Conservation (phyloP, 2,329 filamentous ascomycete genomes). For the Thyridium curvatum region DNA sequence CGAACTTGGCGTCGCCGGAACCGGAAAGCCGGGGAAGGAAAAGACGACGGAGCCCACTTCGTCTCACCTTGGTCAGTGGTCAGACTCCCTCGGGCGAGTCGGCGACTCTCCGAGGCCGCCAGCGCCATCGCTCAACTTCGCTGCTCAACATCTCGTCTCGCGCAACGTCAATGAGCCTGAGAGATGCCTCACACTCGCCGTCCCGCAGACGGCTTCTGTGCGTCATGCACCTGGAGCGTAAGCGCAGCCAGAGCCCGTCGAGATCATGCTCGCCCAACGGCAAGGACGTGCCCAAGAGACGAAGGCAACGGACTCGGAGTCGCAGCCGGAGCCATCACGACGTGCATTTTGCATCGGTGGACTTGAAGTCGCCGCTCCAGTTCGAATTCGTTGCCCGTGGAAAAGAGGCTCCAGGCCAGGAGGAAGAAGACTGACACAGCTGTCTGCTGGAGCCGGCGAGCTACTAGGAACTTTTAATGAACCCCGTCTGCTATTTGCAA, state of each 20-base stretch:
- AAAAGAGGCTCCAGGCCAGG: neutral
- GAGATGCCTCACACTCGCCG: slow-evolving; percentile 19
- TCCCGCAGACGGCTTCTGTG: slow-evolving; percentile 21
- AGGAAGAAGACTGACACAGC: slow-evolving; percentile 1
- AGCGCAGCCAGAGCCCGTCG: slow-evolving; percentile 29
- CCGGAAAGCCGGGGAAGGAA: slow-evolving; percentile 28
- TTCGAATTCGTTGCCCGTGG: slow-evolving; percentile 4
- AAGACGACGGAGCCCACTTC: slow-evolving; percentile 24
- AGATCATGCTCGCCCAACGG: slow-evolving; percentile 20
- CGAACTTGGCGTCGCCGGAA: slow-evolving; percentile 15
- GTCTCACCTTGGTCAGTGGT: slow-evolving; percentile 13
- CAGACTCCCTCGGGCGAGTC: slow-evolving; percentile 27
- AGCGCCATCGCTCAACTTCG: slow-evolving; percentile 29
- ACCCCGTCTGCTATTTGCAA: too few species aligned
- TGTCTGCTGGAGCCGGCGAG: too few species aligned
- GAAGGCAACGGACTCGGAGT: slow-evolving; percentile 30
- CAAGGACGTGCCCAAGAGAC: slow-evolving; percentile 16
- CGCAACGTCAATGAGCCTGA: slow-evolving; percentile 9
- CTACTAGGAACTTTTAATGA: too few species aligned
- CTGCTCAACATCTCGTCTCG: slow-evolving; percentile 18
- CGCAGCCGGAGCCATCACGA: slow-evolving; percentile 21
- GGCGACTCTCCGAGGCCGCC: slow-evolving; percentile 32
- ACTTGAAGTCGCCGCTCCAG: slow-evolving; percentile 5
- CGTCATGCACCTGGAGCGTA: slow-evolving; percentile 21
- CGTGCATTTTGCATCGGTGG: slow-evolving; percentile 4